These are phyloP conservation scores for Rutstroemia sp. DNA, from an alignment of 2,329 filamentous ascomycete genomes.

Conservation along the genomic window DNA sequence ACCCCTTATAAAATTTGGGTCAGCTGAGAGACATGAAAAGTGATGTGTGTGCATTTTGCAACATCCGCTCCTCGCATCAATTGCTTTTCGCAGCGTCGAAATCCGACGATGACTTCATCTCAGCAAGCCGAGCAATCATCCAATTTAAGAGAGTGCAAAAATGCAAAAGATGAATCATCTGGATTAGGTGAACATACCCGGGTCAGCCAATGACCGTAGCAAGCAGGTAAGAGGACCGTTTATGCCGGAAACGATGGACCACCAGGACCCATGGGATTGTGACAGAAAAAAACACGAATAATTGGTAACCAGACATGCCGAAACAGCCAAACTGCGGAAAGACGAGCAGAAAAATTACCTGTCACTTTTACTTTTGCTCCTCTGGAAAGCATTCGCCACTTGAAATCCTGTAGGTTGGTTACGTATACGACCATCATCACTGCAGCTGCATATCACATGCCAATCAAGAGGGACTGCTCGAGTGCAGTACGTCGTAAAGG, in stretches of 20 bases:
- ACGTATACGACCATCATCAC: neutral
- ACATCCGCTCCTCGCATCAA: neutral
- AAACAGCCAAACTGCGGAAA: slow-evolving; percentile 1
- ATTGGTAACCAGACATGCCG: neutral
- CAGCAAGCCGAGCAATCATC: neutral
- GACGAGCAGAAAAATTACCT: neutral
- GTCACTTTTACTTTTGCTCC: neutral
- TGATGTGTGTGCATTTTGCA: slow-evolving; percentile 5
- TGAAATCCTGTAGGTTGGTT: neutral
- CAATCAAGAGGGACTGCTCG: neutral
- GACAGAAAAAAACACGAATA: neutral
- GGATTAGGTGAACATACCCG: neutral
- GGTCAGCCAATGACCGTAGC: neutral
- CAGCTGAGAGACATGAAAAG: slow-evolving; percentile 7
- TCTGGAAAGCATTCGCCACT: neutral
- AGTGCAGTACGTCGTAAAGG: no score
- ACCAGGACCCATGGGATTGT: no score
- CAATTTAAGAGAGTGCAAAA: neutral
- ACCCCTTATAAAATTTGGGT: neutral
- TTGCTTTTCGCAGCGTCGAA: slow-evolving; percentile 2
- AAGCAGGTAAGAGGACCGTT: slow-evolving; percentile 1
- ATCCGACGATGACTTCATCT: slow-evolving; percentile 9
- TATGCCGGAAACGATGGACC: neutral
- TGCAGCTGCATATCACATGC: neutral
- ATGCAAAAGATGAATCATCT: slow-evolving; percentile 2